Evolutionary conservation across 192 early-diverging fungal genomes (phyloP), one percentile per base, ranked within the genome.

Genomic region (Jimgerdemannia flammicorona): DNA sequence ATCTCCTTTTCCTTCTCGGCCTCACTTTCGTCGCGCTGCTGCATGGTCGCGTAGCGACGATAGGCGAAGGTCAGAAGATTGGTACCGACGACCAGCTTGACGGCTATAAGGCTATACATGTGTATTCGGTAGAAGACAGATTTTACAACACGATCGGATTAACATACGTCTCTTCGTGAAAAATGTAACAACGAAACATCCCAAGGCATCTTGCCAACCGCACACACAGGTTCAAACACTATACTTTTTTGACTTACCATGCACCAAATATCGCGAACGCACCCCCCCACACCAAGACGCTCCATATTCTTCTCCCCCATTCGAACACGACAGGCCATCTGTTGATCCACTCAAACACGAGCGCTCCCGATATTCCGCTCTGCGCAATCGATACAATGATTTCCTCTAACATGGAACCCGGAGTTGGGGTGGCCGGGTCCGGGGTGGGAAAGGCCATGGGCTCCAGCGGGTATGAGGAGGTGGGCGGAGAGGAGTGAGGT

Each of bases 31-130:
- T 85, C 82, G 20, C 86, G 83, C n/a, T 82, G 82, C 66, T 90
- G 84, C 82, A 91, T 90, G 8, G 72, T 87, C 44, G 82, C 79
- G 78, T 90, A 90, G 41, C 90, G 84, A 29, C 84, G 78, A 79
- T 91, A 87, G 3, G 94, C 90, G 86, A 89, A 89, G 42, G 87
- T 87, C 59, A 93, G 87, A 71, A 97, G 79, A n/a, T 88, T 89
- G 71, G 87, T 90, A 3, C 93, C 94, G 74, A 95, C 88, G 18
- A 91, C 67, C 19, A 97, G 81, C 80, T 97, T 97, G n/a, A 91
- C 64, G 59, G 83, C 79, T 43, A 94, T 86, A 4, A 89, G 76
- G 10, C 87, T 88, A 69, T 14, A 14, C 0, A 59, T 10, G 14
- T 6, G 14, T 10, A 54, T 54, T 4, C 49, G 6, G 49, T 4